Evolutionary conservation across 345 rosid species (phyloP), one percentile per base, ranked within the genome.

Genomic region (Theobroma cacao): DNA sequence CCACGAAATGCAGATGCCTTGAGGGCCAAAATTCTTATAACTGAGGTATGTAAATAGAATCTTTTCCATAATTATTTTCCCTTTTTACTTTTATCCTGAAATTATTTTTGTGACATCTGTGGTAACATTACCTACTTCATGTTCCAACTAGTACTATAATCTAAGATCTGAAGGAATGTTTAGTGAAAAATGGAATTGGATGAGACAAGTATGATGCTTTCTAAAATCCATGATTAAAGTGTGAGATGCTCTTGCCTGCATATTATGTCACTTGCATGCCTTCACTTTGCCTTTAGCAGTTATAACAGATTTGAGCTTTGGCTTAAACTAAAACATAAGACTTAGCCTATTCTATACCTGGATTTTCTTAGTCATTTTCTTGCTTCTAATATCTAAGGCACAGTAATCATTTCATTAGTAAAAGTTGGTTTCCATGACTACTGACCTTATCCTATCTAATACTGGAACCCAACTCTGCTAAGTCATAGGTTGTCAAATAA

Each of bases 1-100:
- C 99, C 99, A 56, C 92, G 91, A 40, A 95, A 89, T 73, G 91
- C 99, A 62, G 99, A 95, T 87, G 98, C 99, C 1, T 85, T 95
- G 86, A 91, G 97, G 70, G 98, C 99, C 34, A 95, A 93, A 86
- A 78, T 92, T 83, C 97, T 95, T 75, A 92, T 95, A 75, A 92
- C 99, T 31, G 99, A 95, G 97, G 98, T 93, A 77, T 71, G 26
- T n/a, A 5, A 72, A 50, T 71, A 50, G 18, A 50, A 50, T 18
- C 15, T 45, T 45, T 14, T 68, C n/a, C 55, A 3, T 34, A n/a
- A 64, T 53, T 36, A 31, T 56, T 64, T 74, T 73, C 52, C 77
- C 47, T 1, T 47, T 18, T 56, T 59, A 47, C 2, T 40, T 47
- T 2, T 22, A 28, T 59, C 30, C 28, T 43, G 47, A 43, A 62